Base-by-base conservation (phyloP, 2,329 filamentous ascomycete species). In the Corynespora cassiicola region DNA sequence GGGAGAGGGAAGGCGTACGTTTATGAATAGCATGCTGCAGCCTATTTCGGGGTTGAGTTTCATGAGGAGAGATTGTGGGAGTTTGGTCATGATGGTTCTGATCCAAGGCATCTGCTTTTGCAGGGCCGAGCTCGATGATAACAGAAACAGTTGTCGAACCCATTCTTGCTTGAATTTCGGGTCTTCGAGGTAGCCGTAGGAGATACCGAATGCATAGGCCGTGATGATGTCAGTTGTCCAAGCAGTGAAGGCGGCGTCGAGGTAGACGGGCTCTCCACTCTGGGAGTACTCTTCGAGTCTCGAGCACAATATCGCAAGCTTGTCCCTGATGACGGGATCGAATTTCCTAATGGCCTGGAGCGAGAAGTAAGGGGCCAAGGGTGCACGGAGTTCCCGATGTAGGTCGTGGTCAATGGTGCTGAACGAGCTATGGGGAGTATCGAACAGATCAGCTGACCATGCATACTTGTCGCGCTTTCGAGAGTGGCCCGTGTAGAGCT, bases 161-260 rank as follows among this genome's bases (percentile, higher is more conserved):
- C 38, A 46, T 6, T 39, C 31, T 8, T 27, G 31, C n/a, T 31
- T 39, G 21, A 46, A 49, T 3, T 28, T 29, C 7, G 24, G 15
- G 9, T 27, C 22, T 17, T 34, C n/a, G 9, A 43, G 17, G 9
- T 28, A 30, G 2, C 24, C 26, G 19, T 25, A 20, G 15, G 29
- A 23, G 6, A 28, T 39, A 5, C 41, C 42, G 33, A 43, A 50
- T 6, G 21, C 26, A 21, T 46, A 45, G 22, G 39, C 36, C n/a
- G 39, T 44, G 14, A 55, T 53, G 14, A 54, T 39, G 21, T 53
- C 49, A 2, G 30, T 35, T 7, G 47, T 52, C 16, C 49, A 19
- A 6, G 44, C 47, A 5, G 34, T 36, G 16, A 36, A 52, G 11
- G 43, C 42, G 17, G 11, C 10, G 12, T 50, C 36, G 7, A 52